Percentiles rank a stretch among this genome's conserved stretches.
Evolutionary conservation across 1,139 yeast species (phyloP).

Genomic region (Chernovozyma aurita): DNA sequence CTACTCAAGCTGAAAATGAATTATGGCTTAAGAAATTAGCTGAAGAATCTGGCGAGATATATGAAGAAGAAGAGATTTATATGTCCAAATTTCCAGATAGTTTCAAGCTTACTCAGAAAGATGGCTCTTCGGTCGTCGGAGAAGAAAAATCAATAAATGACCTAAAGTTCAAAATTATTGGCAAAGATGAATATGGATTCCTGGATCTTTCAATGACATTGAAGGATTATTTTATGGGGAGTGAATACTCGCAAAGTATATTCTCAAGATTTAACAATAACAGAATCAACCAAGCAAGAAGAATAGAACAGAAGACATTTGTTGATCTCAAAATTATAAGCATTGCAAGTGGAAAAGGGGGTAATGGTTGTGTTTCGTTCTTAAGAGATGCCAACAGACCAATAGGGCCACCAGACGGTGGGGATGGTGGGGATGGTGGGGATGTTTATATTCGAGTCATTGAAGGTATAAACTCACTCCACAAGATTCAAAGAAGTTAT

Average conservation of each 20-base stretch:
- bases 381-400: slow-evolving; percentile 80
- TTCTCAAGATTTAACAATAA: slow-evolving; percentile 15
- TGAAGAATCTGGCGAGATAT: neutral
- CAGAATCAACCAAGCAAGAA: slow-evolving; percentile 27
- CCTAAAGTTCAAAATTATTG: slow-evolving; percentile 17
- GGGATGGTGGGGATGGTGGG: slow-evolving; percentile 97
- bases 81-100: neutral
- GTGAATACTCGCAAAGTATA: slow-evolving; percentile 38
- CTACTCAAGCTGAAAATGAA: slow-evolving; percentile 7
- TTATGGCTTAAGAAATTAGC: slow-evolving; percentile 5
- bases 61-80: neutral
- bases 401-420: slow-evolving; percentile 95
- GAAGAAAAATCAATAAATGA: slow-evolving; percentile 1
- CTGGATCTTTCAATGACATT: slow-evolving; percentile 21
- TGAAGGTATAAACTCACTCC: slow-evolving; percentile 64
- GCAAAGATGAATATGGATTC: slow-evolving; percentile 20
- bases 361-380: slow-evolving; percentile 83
- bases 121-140: neutral
- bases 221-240: slow-evolving; percentile 40
- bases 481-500: slow-evolving; percentile 62
- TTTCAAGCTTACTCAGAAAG: neutral
- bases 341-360: slow-evolving; percentile 80
- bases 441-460: slow-evolving; percentile 78
- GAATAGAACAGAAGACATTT: slow-evolving; percentile 38
- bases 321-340: slow-evolving; percentile 65